Evolutionary conservation across 768 basidiomycete genomes (phyloP), one percentile per base, ranked within the genome.

Genomic region (Jaapia argillacea): DNA sequence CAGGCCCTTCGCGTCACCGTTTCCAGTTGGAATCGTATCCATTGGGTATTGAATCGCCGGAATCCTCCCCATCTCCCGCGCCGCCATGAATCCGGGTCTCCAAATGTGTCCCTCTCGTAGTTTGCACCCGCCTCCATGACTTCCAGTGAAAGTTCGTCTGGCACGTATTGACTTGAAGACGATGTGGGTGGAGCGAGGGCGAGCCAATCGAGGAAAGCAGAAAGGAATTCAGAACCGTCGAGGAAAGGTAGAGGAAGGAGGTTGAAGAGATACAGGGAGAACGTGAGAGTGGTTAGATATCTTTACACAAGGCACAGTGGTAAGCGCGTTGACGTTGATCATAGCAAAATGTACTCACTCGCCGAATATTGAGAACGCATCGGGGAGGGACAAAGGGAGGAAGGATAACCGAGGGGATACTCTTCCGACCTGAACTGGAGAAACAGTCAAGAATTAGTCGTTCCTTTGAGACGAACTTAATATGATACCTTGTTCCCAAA

Each of bases 231-330:
- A 5, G 69, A 61, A 22, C 90, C 90, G 47, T 93, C 90, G 16
- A 92, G 66, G 39, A 66, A 63, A 2, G 75, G 73, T 25, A 91
- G 56, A 0, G 90, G 88, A 20, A 92, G 68, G 22, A 87, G 71
- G 57, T 93, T 93, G 65, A 92, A 79, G 45, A 90, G 61, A 58
- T 75, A 90, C 1, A 93, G 66, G 2, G 87, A 90, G 24, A 91
- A 58, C n/a, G 79, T 77, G 2, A 85, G 70, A 54, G 76, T 74
- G 25, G 65, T 61, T 46, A 79, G 59, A 47, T 85, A 85, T 47
- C 85, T 84, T n/a, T n/a, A n/a, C n/a, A n/a, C n/a, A 50, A 43
- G 36, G 2, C 3, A 33, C 28, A 33, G n/a, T 16, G 28, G 10
- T 16, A 33, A 16, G 28, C 28, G 10, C 16, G 28, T 33, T 16